These are phyloP conservation scores for Lodderomyces oxycetoniae DNA, from an alignment of 1,139 yeast species.

Conservation along the genomic window DNA sequence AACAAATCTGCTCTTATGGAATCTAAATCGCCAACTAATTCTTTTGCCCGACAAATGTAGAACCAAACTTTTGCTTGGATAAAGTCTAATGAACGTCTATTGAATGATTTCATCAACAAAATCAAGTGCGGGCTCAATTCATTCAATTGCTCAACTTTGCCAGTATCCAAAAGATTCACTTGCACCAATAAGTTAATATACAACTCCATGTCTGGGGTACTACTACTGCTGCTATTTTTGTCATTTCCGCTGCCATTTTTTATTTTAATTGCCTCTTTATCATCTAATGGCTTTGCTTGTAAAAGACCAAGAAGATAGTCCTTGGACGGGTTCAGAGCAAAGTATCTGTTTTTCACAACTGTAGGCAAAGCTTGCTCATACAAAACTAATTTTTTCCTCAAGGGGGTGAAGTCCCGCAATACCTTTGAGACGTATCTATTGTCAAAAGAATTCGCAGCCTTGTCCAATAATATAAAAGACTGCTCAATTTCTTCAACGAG, in stretches of 20 bases:
- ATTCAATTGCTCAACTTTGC: conserved; percentile 46
- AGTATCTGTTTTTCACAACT: conserved; percentile 51
- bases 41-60: conserved; percentile 77
- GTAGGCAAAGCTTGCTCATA: conserved; percentile 45
- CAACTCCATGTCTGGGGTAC: conserved; percentile 69
- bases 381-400: conserved; percentile 60
- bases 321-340: conserved; percentile 29
- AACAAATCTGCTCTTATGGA: conserved; percentile 69
- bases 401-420: conserved; percentile 72
- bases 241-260: conserved; percentile 6
- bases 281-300: conserved; percentile 14
- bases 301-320: conserved; percentile 39
- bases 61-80: conserved; percentile 93
- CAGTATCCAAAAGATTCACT: conserved; percentile 64
- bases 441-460: conserved; percentile 75
- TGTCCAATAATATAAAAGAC: conserved; percentile 53
- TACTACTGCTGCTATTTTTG: conserved; percentile 3
- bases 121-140: conserved; percentile 53
- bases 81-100: conserved; percentile 80
- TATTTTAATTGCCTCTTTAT: conserved; percentile 16
- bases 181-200: conserved; percentile 77
- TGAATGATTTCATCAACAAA: conserved; percentile 54
- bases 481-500: conserved; percentile 45
- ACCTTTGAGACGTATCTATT: conserved; percentile 84
- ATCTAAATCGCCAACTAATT: conserved; percentile 54